Percentiles rank a stretch among this genome's conserved stretches.
phyloP scores from a whole-genome alignment of 2,329 filamentous ascomycete species.

The Aspergillus fischeri region DNA sequence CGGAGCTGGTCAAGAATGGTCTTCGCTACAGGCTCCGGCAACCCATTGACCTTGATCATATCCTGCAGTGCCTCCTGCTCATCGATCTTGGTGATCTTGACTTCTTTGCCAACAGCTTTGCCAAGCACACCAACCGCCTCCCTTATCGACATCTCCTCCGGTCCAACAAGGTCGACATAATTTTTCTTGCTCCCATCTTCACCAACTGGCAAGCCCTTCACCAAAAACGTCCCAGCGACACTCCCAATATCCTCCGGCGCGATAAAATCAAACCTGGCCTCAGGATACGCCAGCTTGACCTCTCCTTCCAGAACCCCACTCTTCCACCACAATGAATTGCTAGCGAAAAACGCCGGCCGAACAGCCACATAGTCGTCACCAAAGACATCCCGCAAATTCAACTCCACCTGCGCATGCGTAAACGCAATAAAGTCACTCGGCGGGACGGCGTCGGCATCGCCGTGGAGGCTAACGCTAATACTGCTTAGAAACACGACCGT shows the following conservation, averaged over 20 bases:
- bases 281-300: conserved; percentile 28
- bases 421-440: conserved; percentile 35
- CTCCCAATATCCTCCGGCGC: conserved; percentile 44
- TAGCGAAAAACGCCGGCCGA: conserved; percentile 44
- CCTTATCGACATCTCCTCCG: conserved; percentile 27
- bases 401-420: conserved; percentile 44
- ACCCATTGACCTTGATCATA: conserved; percentile 7
- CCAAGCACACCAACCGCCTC: conserved; percentile 28
- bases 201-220: conserved; percentile 19
- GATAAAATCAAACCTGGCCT: conserved; percentile 38
- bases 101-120: conserved; percentile 28
- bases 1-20: background rate
- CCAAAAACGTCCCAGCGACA: conserved; percentile 39
- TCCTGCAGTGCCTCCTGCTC: conserved; percentile 21
- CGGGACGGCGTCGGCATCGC: conserved; percentile 22
- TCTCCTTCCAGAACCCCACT: conserved; percentile 26
- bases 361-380: conserved; percentile 38
- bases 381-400: conserved; percentile 40
- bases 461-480: conserved; percentile 30
- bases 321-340: conserved; percentile 35
- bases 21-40: conserved; percentile 16
- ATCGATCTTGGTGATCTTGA: conserved; percentile 20
- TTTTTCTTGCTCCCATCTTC: conserved; percentile 12
- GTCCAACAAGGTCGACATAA: conserved; percentile 36
- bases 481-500: conserved; percentile 48